Percentiles rank a stretch among this genome's conserved stretches.
Evolutionary conservation across 2,329 filamentous ascomycete genomes (phyloP).

Genomic region (Ophidiomyces ophidiicola): DNA sequence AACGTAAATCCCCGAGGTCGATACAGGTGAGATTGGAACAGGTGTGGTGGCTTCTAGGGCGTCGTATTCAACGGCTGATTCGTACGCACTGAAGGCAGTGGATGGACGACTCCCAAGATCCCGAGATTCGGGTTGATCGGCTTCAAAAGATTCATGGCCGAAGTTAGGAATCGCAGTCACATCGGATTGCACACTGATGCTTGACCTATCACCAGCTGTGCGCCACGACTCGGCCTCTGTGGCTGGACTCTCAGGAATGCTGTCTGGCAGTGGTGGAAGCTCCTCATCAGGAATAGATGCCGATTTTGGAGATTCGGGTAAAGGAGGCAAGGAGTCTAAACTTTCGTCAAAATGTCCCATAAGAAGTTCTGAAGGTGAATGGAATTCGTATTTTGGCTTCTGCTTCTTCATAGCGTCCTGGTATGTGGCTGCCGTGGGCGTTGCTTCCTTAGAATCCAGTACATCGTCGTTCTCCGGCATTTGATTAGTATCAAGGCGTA

Average conservation of each 20-base stretch:
- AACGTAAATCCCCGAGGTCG: background rate
- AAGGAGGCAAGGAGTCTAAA: background rate
- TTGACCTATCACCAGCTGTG: slow-evolving; percentile 9
- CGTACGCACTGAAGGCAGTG: slow-evolving; percentile 6
- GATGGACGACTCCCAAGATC: slow-evolving; percentile 8
- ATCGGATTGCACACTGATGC: slow-evolving; percentile 2
- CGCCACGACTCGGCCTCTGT: slow-evolving; percentile 7
- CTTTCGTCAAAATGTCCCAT: slow-evolving; percentile 24
- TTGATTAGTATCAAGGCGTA: slow-evolving; percentile 27
- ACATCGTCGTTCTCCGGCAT: slow-evolving; percentile 34
- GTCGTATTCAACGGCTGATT: slow-evolving; percentile 10
- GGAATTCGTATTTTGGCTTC: slow-evolving; percentile 35
- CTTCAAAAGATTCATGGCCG: background rate
- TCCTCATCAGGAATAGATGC: background rate
- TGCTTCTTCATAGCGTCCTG: slow-evolving; percentile 26
- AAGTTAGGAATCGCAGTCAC: background rate
- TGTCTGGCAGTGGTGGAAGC: slow-evolving; percentile 16
- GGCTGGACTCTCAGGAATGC: slow-evolving; percentile 16
- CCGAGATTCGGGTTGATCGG: background rate
- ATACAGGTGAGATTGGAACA: slow-evolving; percentile 4
- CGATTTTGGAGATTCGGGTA: background rate
- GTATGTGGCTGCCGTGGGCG: slow-evolving; percentile 51
- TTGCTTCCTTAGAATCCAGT: slow-evolving; percentile 53
- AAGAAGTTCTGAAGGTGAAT: slow-evolving; percentile 36
- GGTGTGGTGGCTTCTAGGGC: background rate